phyloP scores from a whole-genome alignment of 805 yeast genomes.

The Starmerella bombicola region DNA sequence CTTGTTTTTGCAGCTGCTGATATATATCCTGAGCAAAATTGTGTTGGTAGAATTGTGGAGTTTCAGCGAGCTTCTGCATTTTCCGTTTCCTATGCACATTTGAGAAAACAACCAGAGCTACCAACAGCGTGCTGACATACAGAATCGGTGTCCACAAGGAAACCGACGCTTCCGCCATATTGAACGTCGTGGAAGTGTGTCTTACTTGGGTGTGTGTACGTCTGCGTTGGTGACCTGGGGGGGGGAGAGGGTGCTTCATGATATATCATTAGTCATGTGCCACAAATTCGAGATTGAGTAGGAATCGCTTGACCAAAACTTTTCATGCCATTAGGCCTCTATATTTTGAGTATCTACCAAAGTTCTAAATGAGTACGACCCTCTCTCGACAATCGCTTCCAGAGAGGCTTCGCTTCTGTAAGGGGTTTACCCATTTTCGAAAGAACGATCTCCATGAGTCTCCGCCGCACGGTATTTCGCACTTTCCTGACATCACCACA shows the following conservation, averaged over 20 bases:
- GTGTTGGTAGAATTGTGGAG: slow-evolving; percentile 58
- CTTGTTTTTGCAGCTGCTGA: slow-evolving; percentile 41
- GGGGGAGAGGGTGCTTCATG: too few species aligned
- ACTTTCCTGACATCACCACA: slow-evolving; percentile 21
- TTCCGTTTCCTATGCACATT: slow-evolving; percentile 51
- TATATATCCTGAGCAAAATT: slow-evolving; percentile 57
- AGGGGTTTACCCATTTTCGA: slow-evolving; percentile 3
- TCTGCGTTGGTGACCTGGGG: too few species aligned
- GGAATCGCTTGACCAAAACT: too few species aligned
- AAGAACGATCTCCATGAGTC: slow-evolving; percentile 13
- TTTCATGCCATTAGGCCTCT: too few species aligned
- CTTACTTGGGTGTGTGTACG: neutral
- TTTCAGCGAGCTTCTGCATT: slow-evolving; percentile 39
- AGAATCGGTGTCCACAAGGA: slow-evolving; percentile 32
- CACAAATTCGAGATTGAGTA: too few species aligned
- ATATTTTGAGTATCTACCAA: slow-evolving; percentile 31
- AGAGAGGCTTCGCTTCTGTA: slow-evolving; percentile 10
- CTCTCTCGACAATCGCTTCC: slow-evolving; percentile 22
- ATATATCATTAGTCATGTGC: too few species aligned
- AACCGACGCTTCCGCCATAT: slow-evolving; percentile 17
- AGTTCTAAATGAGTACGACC: slow-evolving; percentile 33
- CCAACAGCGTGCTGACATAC: slow-evolving; percentile 55
- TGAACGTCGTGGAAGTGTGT: neutral
- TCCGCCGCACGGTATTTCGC: slow-evolving; percentile 12
- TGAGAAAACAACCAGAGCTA: slow-evolving; percentile 59